Evolutionary conservation across 768 basidiomycete species (phyloP).

Genomic region (Mycena albidolilacea): DNA sequence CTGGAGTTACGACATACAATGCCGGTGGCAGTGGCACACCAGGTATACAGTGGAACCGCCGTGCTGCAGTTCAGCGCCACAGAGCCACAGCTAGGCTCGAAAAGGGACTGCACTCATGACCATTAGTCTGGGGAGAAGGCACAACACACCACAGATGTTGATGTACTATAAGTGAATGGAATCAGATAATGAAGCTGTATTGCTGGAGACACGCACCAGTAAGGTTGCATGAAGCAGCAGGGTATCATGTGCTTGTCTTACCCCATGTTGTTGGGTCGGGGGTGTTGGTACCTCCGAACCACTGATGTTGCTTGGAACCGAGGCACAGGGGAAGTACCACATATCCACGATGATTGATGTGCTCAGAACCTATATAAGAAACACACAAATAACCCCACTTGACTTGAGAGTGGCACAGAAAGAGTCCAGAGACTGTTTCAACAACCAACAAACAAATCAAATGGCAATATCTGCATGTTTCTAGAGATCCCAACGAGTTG

Average conservation of each 20-base stretch:
- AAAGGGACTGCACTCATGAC: conserved; percentile 4
- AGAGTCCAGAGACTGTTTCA: too few species aligned
- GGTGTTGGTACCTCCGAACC: conserved; percentile 55
- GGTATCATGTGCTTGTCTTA: conserved; percentile 70
- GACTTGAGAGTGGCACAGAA: too few species aligned
- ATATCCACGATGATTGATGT: too few species aligned
- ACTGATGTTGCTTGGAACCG: conserved; percentile 73
- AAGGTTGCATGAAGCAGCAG: conserved; percentile 69
- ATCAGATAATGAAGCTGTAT: neutral
- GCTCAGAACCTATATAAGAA: too few species aligned
- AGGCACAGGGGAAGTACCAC: conserved; percentile 59
- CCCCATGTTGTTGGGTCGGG: conserved; percentile 74
- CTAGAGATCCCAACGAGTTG: too few species aligned
- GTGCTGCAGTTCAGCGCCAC: conserved; percentile 31
- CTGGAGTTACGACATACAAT: too few species aligned
- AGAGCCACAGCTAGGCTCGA: neutral
- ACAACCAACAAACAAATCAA: too few species aligned
- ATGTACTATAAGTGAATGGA: conserved; percentile 20
- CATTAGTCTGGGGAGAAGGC: conserved; percentile 14
- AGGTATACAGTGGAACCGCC: too few species aligned
- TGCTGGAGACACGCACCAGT: conserved; percentile 54
- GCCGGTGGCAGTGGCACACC: too few species aligned
- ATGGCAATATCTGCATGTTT: too few species aligned
- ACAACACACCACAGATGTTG: conserved; percentile 42
- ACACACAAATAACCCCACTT: too few species aligned